A percentile compares a stretch with the other conserved stretches of the same genome.
phyloP scores from a whole-genome alignment of 768 basidiomycete genomes.

The Pleurotus tuber-regium region DNA sequence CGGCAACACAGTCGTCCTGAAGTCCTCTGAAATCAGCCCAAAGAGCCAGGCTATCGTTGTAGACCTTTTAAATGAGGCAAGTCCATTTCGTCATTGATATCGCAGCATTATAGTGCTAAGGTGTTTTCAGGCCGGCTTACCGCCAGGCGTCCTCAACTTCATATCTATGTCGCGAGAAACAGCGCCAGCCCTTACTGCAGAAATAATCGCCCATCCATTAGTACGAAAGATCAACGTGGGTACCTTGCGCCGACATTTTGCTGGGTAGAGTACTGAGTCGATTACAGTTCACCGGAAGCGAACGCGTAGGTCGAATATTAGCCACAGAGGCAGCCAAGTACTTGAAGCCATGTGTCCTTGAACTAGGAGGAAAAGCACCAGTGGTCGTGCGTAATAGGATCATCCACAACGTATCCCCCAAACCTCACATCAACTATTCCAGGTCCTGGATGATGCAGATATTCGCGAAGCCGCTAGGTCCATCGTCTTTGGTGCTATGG shows the following conservation, averaged over 20 bases:
- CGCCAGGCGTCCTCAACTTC: conserved; percentile 57
- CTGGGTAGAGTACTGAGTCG: background rate
- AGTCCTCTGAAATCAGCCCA: conserved; percentile 50
- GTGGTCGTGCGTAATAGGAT: conserved; percentile 47
- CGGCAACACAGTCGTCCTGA: conserved; percentile 56
- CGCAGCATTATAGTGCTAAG: background rate
- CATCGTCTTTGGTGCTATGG: conserved; percentile 41
- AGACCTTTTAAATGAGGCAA: conserved; percentile 42
- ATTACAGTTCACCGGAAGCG: conserved; percentile 53
- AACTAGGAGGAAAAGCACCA: conserved; percentile 56
- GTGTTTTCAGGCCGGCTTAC: conserved; percentile 45
- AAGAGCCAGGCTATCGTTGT: conserved; percentile 42
- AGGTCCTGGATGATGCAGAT: conserved; percentile 55
- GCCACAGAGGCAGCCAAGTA: conserved; percentile 54
- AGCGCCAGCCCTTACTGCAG: conserved; percentile 39
- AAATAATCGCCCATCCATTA: conserved; percentile 45
- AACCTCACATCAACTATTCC: background rate
- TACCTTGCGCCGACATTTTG: background rate
- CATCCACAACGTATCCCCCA: too few relatives aligned
- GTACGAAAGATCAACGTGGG: conserved; percentile 53
- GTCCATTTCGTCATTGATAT: background rate
- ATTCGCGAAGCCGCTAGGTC: conserved; percentile 49
- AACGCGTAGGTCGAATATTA: conserved; percentile 49
- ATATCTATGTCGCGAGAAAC: conserved; percentile 43
- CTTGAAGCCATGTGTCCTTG: conserved; percentile 53